Conservation (phyloP, 2,329 filamentous ascomycete genomes). For the Alternaria sp. region DNA sequence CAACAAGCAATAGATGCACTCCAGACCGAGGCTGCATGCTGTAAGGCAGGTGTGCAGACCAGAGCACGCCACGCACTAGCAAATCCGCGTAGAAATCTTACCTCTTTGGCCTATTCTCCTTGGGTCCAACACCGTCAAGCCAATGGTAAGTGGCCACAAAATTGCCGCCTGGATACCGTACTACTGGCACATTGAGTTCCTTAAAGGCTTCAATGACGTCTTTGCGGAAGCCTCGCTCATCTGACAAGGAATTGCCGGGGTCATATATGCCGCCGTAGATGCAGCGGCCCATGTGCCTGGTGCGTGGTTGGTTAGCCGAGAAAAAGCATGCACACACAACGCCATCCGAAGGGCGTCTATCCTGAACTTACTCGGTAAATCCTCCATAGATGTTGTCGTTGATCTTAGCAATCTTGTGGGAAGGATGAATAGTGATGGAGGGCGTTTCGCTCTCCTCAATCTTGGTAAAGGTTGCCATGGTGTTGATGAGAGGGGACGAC, state of each 20-base stretch:
- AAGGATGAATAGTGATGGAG: slow-evolving; percentile 71
- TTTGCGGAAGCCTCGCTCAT: slow-evolving; percentile 77
- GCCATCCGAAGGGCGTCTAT: neutral
- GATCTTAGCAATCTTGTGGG: slow-evolving; percentile 74
- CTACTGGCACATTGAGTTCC: slow-evolving; percentile 78
- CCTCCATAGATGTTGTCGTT: slow-evolving; percentile 84
- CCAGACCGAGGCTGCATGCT: neutral
- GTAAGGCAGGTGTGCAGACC: neutral
- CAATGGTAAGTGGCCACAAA: slow-evolving; percentile 88
- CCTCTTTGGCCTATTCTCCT: slow-evolving; percentile 70
- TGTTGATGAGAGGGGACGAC: neutral
- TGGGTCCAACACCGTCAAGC: slow-evolving; percentile 81
- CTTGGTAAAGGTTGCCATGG: slow-evolving; percentile 78
- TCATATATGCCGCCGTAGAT: slow-evolving; percentile 90
- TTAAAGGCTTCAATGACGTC: slow-evolving; percentile 79
- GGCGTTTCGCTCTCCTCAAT: slow-evolving; percentile 68
- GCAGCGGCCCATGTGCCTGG: slow-evolving; percentile 85
- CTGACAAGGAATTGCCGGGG: slow-evolving; percentile 75
- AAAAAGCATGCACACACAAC: slow-evolving; percentile 6
- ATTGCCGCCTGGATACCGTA: slow-evolving; percentile 85
- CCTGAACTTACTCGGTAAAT: slow-evolving; percentile 75
- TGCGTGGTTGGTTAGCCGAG: slow-evolving; percentile 34
- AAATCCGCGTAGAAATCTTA: slow-evolving; percentile 36
- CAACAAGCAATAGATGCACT: neutral
- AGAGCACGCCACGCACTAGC: neutral